Conservation (phyloP, 352 stramenopile genomes). For the Phytophthora fragariae region DNA sequence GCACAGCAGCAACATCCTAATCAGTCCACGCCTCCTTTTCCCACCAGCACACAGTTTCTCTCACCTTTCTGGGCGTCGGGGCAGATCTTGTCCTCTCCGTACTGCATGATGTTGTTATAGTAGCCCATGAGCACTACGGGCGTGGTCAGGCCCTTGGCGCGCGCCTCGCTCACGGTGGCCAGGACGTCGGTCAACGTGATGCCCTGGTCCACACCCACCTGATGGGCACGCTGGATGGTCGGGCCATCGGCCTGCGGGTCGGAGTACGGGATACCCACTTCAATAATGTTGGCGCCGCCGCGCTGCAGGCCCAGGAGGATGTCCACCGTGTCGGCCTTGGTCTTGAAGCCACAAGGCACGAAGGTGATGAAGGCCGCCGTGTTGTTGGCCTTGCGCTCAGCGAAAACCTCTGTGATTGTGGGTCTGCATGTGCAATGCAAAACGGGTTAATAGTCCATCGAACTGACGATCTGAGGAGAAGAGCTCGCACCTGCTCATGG, state of each 20-base stretch:
- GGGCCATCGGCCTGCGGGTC: conserved; percentile 98
- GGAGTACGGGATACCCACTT: conserved; percentile 97
- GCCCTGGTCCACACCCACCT: conserved; percentile 95
- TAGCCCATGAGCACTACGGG: conserved; percentile 99
- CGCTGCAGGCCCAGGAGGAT: conserved; percentile 97
- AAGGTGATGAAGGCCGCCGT: conserved; percentile 97
- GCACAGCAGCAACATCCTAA: conserved; percentile 5
- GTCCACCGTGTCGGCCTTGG: conserved; percentile 94
- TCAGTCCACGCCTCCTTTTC: conserved; percentile 1
- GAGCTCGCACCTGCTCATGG: conserved; percentile 37
- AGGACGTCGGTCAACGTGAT: conserved; percentile 95
- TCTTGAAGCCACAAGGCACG: conserved; percentile 96
- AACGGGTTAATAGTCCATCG: background rate
- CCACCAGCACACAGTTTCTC: conserved; percentile 7
- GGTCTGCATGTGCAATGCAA: conserved; percentile 42
- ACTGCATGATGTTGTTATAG: conserved; percentile 99
- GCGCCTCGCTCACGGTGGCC: conserved; percentile 91
- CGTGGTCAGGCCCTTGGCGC: conserved; percentile 91
- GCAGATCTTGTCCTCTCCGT: conserved; percentile 94
- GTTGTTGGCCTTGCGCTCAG: conserved; percentile 69
- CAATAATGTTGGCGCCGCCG: conserved; percentile 97
- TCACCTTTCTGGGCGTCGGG: conserved; percentile 75
- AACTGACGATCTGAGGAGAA: background rate
- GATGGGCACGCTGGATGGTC: conserved; percentile 96
- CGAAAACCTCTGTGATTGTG: conserved; percentile 73